Percentiles rank a stretch among this genome's conserved stretches.
Evolutionary conservation across 176 grass and related monocot species (phyloP).

Genomic region (Oryza brachyantha): DNA sequence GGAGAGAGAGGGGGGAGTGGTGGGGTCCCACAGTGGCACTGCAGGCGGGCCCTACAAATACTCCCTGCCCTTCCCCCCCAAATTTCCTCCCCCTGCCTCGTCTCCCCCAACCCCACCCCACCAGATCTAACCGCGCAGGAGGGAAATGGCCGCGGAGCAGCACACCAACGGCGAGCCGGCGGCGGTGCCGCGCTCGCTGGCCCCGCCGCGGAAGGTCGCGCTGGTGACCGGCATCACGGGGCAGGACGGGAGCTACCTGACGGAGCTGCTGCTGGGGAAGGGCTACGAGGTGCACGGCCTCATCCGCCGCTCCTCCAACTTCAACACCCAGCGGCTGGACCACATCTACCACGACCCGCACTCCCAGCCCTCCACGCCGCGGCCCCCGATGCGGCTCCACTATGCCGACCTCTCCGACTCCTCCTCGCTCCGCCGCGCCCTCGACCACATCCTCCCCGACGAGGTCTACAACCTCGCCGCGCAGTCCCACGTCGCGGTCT

Average conservation of each 20-base stretch:
- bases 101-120: background rate
- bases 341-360: conserved; percentile 98
- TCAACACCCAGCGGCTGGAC: conserved; percentile 84
- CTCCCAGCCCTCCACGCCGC: conserved; percentile 39
- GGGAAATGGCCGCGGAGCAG: conserved; percentile 2
- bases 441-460: conserved; percentile 80
- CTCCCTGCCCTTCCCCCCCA: background rate
- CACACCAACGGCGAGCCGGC: conserved; percentile 33
- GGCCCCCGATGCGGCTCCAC: conserved; percentile 87
- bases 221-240: conserved; percentile 91
- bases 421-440: conserved; percentile 83
- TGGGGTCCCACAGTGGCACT: background rate
- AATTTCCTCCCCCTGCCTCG: background rate
- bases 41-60: conserved; percentile 34
- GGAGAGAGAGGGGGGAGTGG: no score
- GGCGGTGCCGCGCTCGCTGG: conserved; percentile 17
- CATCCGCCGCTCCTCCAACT: conserved; percentile 97
- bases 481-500: conserved; percentile 92
- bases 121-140: conserved; percentile 27
- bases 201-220: conserved; percentile 70
- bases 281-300: conserved; percentile 98
- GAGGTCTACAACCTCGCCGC: conserved; percentile 99
- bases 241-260: conserved; percentile 95
- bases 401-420: conserved; percentile 97
- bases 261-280: conserved; percentile 77